These are phyloP conservation scores for Raffaelea ambrosiae DNA, from an alignment of 2,329 filamentous ascomycete genomes.

Conservation along the genomic window DNA sequence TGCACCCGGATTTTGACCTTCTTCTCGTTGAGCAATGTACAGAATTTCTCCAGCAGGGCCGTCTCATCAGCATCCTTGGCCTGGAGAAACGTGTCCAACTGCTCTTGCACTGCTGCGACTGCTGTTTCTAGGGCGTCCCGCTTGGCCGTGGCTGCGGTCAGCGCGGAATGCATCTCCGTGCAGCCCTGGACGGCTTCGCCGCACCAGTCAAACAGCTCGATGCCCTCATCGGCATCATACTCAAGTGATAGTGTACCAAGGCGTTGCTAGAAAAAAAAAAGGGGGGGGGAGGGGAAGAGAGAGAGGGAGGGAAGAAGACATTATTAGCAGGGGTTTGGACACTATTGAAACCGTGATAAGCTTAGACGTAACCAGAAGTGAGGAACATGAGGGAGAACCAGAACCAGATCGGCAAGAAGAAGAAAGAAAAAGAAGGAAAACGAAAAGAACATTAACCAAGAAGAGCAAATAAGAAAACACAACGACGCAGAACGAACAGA, in stretches of 20 bases:
- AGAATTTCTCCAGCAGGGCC: constrained; percentile 60
- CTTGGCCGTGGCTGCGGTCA: constrained; percentile 32
- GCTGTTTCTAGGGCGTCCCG: constrained; percentile 42
- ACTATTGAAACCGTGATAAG: background rate
- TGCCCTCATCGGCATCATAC: constrained; percentile 46
- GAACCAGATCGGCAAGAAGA: too few relatives aligned
- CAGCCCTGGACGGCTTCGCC: constrained; percentile 45
- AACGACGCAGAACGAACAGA: too few relatives aligned
- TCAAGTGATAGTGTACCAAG: constrained; percentile 56
- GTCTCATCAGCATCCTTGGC: constrained; percentile 61
- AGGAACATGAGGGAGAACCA: too few relatives aligned
- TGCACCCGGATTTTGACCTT: constrained; percentile 72
- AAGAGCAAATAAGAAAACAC: too few relatives aligned
- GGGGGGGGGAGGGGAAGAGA: too few relatives aligned
- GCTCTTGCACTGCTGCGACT: constrained; percentile 49
- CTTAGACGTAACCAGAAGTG: too few relatives aligned
- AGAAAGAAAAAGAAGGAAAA: too few relatives aligned
- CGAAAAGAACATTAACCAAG: too few relatives aligned
- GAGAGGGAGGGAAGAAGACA: too few relatives aligned
- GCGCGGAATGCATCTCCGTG: constrained; percentile 31
- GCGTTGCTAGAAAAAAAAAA: constrained; percentile 44
- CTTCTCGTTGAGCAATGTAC: constrained; percentile 65
- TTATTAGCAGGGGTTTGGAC: background rate
- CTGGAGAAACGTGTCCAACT: constrained; percentile 57
- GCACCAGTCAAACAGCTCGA: constrained; percentile 65